Evolutionary conservation across 176 grass and related monocot genomes (phyloP), one percentile per base, ranked within the genome.

Genomic region (Lolium perenne): DNA sequence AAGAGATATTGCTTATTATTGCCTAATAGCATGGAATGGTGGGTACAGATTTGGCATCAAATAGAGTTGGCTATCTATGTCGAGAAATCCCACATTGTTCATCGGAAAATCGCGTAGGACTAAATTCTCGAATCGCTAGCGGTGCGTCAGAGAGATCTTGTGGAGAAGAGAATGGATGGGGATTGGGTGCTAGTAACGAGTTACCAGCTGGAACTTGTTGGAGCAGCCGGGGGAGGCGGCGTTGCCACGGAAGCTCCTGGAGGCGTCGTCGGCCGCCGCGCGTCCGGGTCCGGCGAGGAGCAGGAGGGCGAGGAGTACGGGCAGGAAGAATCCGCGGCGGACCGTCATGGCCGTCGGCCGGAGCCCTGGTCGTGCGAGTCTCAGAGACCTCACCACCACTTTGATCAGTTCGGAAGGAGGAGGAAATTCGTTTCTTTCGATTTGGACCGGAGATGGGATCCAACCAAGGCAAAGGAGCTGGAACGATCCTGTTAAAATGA

Each of bases 141-240:
- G 8, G 10, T 68, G 38, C 0, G n/a, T 7, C 11, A 63, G 21
- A 23, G 62, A 86, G 84, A 89, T 75, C 84, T 68, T 38, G 7
- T 9, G 22, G 11, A 17, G 20, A 81, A 26, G 1, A 40, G 32
- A 83, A 20, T 11, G 76, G 74, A 82, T 61, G 80, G 75, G 50
- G 15, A 54, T 32, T 18, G 63, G 25, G 80, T 69, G 48, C 38
- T 23, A 20, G 10, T 59, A 5, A 6, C 15, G 8, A 2, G 75
- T 92, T 89, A 95, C 96, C 91, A 98, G 88, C 61, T 98, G 96
- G 84, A 98, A 98, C 63, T 94, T 95, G 79, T 98, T 95, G 88
- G 90, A 89, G 79, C 96, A 98, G 59, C 88, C 88, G 32, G 90
- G 93, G 79, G 63, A n/a, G 35, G 80, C 93, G 20, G 80, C 87